These are phyloP conservation scores for Firmiana major DNA, from an alignment of 345 rosid species.

Conservation along the genomic window DNA sequence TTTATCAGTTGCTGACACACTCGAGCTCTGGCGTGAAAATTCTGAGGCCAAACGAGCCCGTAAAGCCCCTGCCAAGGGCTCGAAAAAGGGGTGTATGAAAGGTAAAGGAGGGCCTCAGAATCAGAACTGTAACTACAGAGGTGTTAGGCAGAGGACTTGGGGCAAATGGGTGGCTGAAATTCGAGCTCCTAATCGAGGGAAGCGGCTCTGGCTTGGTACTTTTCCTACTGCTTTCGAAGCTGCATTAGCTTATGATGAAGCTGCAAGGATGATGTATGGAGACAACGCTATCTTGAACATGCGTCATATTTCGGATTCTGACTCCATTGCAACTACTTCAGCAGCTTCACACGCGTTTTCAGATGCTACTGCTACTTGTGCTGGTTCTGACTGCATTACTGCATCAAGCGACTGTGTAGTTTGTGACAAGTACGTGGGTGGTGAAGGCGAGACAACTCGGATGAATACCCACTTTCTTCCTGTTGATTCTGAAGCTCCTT, in stretches of 20 bases:
- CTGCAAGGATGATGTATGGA: slow-evolving; percentile 76
- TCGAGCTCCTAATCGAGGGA: slow-evolving; percentile 60
- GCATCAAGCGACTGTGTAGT: neutral
- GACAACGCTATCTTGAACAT: slow-evolving; percentile 53
- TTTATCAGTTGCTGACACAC: neutral
- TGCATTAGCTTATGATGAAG: slow-evolving; percentile 78
- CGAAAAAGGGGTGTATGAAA: slow-evolving; percentile 84
- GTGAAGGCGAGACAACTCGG: neutral
- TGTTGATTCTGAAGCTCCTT: neutral
- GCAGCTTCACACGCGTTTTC: neutral
- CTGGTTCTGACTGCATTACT: neutral
- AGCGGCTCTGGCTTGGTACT: slow-evolving; percentile 85
- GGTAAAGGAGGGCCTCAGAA: slow-evolving; percentile 95
- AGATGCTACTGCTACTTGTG: neutral
- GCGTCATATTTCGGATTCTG: slow-evolving; percentile 19
- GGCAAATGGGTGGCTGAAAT: slow-evolving; percentile 97
- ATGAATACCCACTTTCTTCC: neutral
- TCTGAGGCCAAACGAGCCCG: neutral
- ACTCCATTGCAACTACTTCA: neutral
- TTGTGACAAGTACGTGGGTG: neutral
- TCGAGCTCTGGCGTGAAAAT: neutral
- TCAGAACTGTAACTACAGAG: slow-evolving; percentile 47
- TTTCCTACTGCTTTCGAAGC: slow-evolving; percentile 63
- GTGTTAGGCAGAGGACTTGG: slow-evolving; percentile 91
- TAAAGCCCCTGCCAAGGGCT: slow-evolving; percentile 52